Percentiles rank a stretch among this genome's conserved stretches.
These are phyloP conservation scores for Solanum sejunctum DNA, from an alignment of 257 asterid species.

Conservation along the genomic window DNA sequence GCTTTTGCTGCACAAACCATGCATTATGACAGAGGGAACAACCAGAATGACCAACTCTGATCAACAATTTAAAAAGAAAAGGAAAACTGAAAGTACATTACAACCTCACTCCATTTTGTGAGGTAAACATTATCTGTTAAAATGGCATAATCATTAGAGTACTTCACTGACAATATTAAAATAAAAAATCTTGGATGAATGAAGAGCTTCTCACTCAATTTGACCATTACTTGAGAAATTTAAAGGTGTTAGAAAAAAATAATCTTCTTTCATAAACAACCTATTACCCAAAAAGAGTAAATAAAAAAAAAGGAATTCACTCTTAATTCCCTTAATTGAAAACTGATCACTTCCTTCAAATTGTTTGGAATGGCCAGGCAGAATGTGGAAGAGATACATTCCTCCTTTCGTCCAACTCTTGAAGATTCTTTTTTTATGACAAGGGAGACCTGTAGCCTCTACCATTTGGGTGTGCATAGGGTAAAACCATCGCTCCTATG, in stretches of 20 bases:
- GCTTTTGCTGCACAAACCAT: slow-evolving; percentile 58
- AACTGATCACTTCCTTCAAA: background rate
- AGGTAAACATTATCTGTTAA: background rate
- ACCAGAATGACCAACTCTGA: background rate
- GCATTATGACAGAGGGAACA: background rate
- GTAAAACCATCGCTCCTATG: too few relatives aligned
- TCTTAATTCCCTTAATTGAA: background rate
- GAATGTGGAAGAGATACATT: background rate
- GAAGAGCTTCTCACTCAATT: background rate
- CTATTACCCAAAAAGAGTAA: background rate
- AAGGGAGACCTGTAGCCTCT: too few relatives aligned
- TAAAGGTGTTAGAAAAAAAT: background rate
- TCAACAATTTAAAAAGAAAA: background rate
- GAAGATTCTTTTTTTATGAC: background rate
- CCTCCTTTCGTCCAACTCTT: background rate
- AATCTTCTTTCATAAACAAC: background rate
- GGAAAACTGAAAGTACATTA: background rate
- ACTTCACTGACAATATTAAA: background rate
- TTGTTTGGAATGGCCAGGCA: background rate
- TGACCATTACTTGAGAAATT: background rate
- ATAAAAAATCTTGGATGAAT: background rate
- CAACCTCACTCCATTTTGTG: background rate
- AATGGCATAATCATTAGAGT: background rate
- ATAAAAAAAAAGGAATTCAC: background rate
- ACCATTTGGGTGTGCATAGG: too few relatives aligned